Evolutionary conservation across 495 filamentous ascomycete species (phyloP).

Genomic region (Aspergillus ellipticus): DNA sequence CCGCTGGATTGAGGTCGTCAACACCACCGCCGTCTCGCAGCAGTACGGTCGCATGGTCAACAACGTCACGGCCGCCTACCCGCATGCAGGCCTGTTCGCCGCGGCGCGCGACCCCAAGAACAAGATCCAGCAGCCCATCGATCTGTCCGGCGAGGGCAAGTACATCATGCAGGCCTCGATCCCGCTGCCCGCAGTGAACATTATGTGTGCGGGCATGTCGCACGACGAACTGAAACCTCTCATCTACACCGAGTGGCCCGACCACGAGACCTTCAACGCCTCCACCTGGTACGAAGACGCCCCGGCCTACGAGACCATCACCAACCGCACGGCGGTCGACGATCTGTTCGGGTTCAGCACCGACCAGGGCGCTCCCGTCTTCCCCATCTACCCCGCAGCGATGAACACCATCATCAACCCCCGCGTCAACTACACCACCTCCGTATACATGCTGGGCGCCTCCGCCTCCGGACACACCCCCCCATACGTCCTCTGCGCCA

Average conservation of each 20-base stretch:
- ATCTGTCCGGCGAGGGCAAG: conserved; percentile 60
- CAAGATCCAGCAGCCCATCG: conserved; percentile 61
- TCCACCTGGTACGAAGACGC: conserved; percentile 23
- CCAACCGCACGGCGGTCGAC: conserved; percentile 61
- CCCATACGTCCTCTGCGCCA: conserved; percentile 59
- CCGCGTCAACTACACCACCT: conserved; percentile 31
- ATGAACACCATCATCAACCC: conserved; percentile 66
- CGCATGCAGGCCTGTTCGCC: conserved; percentile 60
- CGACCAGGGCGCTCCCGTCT: conserved; percentile 55
- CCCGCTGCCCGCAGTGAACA: conserved; percentile 61
- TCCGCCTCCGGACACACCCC: conserved; percentile 21
- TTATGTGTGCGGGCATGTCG: conserved; percentile 64
- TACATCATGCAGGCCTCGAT: conserved; percentile 63
- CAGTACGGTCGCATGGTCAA: conserved; percentile 53
- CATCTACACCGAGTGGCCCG: conserved; percentile 56
- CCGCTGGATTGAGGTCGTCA: conserved; percentile 53
- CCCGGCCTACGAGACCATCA: conserved; percentile 33
- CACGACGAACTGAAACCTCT: conserved; percentile 55
- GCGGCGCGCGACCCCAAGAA: conserved; percentile 59
- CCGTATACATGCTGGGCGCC: conserved; percentile 64
- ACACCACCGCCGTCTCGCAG: conserved; percentile 45
- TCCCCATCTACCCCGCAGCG: conserved; percentile 55
- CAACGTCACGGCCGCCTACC: conserved; percentile 72
- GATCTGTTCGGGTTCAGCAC: conserved; percentile 66
- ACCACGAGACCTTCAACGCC: conserved; percentile 32